A percentile compares a stretch with the other conserved stretches of the same genome.
Evolutionary conservation across 805 yeast species (phyloP).

Genomic region (Kodamaea laetipori): DNA sequence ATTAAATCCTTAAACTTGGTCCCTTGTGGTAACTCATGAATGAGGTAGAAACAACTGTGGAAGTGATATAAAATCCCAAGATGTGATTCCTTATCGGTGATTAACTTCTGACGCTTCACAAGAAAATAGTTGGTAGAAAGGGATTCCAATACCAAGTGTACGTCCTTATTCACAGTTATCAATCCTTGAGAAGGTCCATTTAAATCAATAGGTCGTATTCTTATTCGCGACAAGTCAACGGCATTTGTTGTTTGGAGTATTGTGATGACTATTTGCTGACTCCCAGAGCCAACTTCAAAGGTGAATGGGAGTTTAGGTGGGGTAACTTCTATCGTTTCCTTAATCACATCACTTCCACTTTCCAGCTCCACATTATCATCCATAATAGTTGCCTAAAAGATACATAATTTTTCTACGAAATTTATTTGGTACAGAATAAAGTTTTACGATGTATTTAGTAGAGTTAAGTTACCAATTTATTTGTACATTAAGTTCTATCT

Average conservation of each 20-base stretch:
- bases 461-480: too few species aligned
- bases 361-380: background rate
- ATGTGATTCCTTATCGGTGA: conserved; percentile 16
- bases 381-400: background rate
- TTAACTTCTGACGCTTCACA: conserved; percentile 17
- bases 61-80: conserved; percentile 19
- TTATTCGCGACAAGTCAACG: conserved; percentile 5
- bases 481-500: too few species aligned
- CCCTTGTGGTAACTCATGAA: conserved; percentile 14
- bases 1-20: conserved; percentile 13
- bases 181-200: conserved; percentile 4
- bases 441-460: too few species aligned
- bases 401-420: too few species aligned
- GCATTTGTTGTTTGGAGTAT: conserved; percentile 16
- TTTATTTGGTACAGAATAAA: too few species aligned
- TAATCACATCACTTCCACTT: background rate
- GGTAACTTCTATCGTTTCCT: conserved; percentile 1
- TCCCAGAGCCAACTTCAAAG: conserved; percentile 17
- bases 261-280: conserved; percentile 17
- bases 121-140: conserved; percentile 16
- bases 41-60: conserved; percentile 15
- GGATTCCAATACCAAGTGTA: conserved; percentile 12
- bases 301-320: conserved; percentile 19
- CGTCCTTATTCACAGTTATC: conserved; percentile 8
- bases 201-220: conserved; percentile 2